phyloP scores from a whole-genome alignment of 768 basidiomycete species.

The Polyporus arcularius region DNA sequence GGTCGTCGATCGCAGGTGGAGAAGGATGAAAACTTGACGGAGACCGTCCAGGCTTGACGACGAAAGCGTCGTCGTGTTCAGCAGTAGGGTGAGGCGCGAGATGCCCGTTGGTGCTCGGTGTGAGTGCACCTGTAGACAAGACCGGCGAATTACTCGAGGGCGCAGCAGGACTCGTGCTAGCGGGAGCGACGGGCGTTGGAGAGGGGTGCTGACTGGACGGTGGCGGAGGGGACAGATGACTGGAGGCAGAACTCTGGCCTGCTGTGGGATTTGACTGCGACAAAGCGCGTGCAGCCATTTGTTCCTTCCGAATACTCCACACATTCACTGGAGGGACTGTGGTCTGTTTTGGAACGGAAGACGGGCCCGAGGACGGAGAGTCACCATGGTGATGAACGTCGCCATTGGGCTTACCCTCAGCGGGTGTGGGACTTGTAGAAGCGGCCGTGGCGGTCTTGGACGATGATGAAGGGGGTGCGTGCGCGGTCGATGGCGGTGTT shows the following conservation, averaged over 20 bases:
- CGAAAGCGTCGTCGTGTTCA: conserved; percentile 43
- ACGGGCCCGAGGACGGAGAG: conserved; percentile 11
- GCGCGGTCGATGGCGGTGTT: neutral
- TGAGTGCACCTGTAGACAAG: neutral
- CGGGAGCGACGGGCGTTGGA: neutral
- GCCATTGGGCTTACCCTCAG: conserved; percentile 11
- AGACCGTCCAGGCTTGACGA: conserved; percentile 41
- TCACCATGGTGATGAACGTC: conserved; percentile 22
- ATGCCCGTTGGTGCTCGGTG: conserved; percentile 8
- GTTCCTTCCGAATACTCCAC: conserved; percentile 45
- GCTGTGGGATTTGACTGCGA: conserved; percentile 1
- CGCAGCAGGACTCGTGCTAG: neutral
- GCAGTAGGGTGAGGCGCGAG: neutral
- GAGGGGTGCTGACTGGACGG: neutral
- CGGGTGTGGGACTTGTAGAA: neutral
- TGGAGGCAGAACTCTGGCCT: neutral
- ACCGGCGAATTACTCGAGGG: conserved; percentile 1
- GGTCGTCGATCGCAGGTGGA: conserved; percentile 35
- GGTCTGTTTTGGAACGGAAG: conserved; percentile 26
- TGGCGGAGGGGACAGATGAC: neutral
- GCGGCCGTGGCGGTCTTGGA: conserved; percentile 11
- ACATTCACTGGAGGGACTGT: conserved; percentile 37
- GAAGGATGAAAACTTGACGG: conserved; percentile 24
- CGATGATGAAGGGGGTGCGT: conserved; percentile 10
- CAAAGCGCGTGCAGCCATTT: conserved; percentile 34